phyloP scores from a whole-genome alignment of 108 stramenopile species.

The Licmophora abbreviata region DNA sequence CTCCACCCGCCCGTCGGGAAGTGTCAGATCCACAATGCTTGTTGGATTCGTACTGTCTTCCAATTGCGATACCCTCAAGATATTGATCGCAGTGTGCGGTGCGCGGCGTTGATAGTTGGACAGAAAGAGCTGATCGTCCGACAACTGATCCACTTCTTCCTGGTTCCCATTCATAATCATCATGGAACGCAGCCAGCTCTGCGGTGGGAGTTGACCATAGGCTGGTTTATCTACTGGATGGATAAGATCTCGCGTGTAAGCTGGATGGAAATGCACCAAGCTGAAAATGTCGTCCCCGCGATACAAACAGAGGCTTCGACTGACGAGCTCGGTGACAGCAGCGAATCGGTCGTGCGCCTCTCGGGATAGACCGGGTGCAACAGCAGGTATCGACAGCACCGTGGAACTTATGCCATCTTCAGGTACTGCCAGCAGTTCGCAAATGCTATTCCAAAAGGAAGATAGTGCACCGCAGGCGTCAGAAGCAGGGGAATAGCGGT shows the following conservation, averaged over 20 bases:
- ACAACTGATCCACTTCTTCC: conserved; percentile 25
- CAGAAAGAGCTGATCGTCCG: conserved; percentile 44
- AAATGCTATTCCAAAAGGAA: conserved; percentile 72
- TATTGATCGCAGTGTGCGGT: conserved; percentile 60
- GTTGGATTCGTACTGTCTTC: conserved; percentile 27
- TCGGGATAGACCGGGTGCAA: conserved; percentile 11
- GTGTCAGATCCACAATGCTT: conserved; percentile 36
- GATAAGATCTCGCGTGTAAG: conserved; percentile 45
- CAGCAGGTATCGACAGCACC: conserved; percentile 45
- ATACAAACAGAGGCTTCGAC: conserved; percentile 48
- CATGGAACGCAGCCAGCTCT: conserved; percentile 50
- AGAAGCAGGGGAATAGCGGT: conserved; percentile 33
- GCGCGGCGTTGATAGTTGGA: conserved; percentile 61
- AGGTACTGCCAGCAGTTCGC: conserved; percentile 47
- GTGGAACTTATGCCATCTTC: conserved; percentile 32
- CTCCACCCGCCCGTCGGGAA: conserved; percentile 38
- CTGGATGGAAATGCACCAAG: conserved; percentile 57
- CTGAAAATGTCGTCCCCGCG: conserved; percentile 47
- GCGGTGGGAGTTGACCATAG: conserved; percentile 66
- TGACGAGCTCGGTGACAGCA: conserved; percentile 54
- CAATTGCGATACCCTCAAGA: conserved; percentile 27
- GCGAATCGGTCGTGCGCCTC: conserved; percentile 45
- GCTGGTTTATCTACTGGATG: conserved; percentile 29
- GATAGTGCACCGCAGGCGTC: conserved; percentile 45
- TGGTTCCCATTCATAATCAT: conserved; percentile 39